Conservation (phyloP, 208 protist genomes). For the Trypanosoma brucei region DNA sequence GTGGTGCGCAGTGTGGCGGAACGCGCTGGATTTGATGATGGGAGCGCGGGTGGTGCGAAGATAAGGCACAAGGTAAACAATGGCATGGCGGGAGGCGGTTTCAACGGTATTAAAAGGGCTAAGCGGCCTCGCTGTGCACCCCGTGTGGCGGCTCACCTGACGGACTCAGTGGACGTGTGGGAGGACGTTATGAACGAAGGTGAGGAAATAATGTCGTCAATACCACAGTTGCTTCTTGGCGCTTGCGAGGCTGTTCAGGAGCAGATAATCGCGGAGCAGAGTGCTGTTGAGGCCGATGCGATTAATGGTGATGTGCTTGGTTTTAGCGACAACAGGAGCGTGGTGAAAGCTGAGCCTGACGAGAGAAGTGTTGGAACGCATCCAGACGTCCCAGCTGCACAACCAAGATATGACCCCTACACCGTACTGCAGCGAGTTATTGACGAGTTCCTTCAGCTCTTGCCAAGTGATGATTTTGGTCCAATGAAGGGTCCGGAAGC, state of each 20-base stretch:
- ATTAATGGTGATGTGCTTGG: background rate
- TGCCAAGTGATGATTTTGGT: slow-evolving; percentile 77
- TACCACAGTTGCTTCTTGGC: slow-evolving; percentile 43
- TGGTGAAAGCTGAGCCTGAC: background rate
- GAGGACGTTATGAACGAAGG: slow-evolving; percentile 19
- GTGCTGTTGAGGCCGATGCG: background rate
- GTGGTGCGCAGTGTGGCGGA: slow-evolving; percentile 35
- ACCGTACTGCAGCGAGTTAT: slow-evolving; percentile 56
- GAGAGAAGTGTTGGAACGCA: background rate
- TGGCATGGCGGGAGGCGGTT: background rate
- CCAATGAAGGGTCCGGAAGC: slow-evolving; percentile 18
- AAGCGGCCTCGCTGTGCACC: slow-evolving; percentile 12
- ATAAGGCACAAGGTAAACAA: slow-evolving; percentile 6
- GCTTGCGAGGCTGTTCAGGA: slow-evolving; percentile 32
- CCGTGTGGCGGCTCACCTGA: background rate
- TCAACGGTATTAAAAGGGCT: background rate
- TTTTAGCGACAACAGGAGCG: no score
- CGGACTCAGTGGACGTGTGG: slow-evolving; percentile 8
- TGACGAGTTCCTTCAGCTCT: slow-evolving; percentile 69
- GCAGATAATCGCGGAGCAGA: slow-evolving; percentile 20
- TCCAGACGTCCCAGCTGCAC: background rate
- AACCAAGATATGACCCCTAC: slow-evolving; percentile 13
- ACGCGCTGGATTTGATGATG: slow-evolving; percentile 47
- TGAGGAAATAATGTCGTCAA: slow-evolving; percentile 25
- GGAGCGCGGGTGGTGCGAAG: slow-evolving; percentile 13